A percentile compares a stretch with the other conserved stretches of the same genome.
Conservation (phyloP, 306 rosid genomes). For the Mimosa bimucronata region DNA sequence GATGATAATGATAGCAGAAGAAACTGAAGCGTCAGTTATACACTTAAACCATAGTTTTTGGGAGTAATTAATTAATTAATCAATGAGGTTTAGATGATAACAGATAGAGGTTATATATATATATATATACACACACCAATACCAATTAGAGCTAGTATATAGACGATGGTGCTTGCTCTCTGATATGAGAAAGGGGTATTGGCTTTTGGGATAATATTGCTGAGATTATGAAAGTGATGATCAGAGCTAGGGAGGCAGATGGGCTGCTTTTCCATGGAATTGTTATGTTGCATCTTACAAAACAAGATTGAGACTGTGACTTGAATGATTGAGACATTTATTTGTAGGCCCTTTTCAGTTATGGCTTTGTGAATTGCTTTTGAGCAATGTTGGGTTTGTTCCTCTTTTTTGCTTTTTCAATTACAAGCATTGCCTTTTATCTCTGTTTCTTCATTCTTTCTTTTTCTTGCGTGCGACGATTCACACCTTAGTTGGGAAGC, state of each 20-base stretch:
- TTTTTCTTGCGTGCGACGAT: background rate
- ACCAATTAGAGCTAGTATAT: background rate
- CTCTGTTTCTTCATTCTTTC: background rate
- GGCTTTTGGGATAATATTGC: background rate
- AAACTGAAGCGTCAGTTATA: conserved; percentile 2
- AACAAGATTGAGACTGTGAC: conserved; percentile 12
- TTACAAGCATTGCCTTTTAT: background rate
- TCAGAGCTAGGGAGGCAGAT: background rate
- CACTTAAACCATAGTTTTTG: background rate
- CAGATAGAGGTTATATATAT: background rate
- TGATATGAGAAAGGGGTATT: background rate
- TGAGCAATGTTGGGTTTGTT: background rate
- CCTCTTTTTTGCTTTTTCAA: background rate
- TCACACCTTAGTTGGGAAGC: background rate
- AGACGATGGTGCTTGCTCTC: background rate
- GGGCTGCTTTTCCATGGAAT: conserved; percentile 9
- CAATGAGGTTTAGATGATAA: conserved; percentile 10
- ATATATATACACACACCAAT: background rate
- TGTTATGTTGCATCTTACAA: background rate
- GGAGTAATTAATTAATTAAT: conserved; percentile 22
- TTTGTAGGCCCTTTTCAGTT: conserved; percentile 10
- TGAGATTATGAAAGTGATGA: background rate
- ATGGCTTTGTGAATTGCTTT: background rate
- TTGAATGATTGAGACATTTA: conserved; percentile 1
- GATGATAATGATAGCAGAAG: background rate